phyloP scores from a whole-genome alignment of 164 flowering plant species.

The Vitis cinerea region DNA sequence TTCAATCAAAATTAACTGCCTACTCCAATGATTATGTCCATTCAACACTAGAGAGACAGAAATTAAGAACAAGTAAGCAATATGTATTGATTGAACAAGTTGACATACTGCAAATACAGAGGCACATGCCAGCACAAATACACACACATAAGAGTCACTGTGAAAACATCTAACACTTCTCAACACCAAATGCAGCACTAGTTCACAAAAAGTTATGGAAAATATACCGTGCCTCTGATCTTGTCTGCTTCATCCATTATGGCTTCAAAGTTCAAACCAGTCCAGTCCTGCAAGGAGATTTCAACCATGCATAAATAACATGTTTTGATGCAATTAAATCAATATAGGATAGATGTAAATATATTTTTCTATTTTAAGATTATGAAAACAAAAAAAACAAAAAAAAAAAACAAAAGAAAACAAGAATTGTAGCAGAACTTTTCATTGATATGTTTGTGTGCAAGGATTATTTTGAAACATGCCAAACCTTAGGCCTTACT shows the following conservation, averaged over 20 bases:
- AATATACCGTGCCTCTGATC: slow-evolving; percentile 75
- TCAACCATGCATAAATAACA: neutral
- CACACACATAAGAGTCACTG: neutral
- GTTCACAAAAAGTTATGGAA: neutral
- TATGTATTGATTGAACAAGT: neutral
- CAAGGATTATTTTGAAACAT: too few species aligned
- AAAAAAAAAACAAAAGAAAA: too few species aligned
- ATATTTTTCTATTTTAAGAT: too few species aligned
- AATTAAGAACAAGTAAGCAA: neutral
- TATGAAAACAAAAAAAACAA: too few species aligned
- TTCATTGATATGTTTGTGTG: too few species aligned
- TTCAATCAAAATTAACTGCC: neutral
- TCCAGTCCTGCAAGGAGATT: slow-evolving; percentile 81
- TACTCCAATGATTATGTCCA: neutral
- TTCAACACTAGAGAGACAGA: neutral
- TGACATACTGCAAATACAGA: neutral
- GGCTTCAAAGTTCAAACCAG: slow-evolving; percentile 71
- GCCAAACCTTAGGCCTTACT: too few species aligned
- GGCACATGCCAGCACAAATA: neutral
- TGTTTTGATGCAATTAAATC: neutral
- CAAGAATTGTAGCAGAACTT: too few species aligned
- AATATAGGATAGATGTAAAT: neutral
- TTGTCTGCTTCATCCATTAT: slow-evolving; percentile 95
- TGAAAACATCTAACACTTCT: neutral
- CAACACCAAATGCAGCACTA: slow-evolving; percentile 1